phyloP scores from a whole-genome alignment of 208 protist species.

The Leishmania martiniquensis region DNA sequence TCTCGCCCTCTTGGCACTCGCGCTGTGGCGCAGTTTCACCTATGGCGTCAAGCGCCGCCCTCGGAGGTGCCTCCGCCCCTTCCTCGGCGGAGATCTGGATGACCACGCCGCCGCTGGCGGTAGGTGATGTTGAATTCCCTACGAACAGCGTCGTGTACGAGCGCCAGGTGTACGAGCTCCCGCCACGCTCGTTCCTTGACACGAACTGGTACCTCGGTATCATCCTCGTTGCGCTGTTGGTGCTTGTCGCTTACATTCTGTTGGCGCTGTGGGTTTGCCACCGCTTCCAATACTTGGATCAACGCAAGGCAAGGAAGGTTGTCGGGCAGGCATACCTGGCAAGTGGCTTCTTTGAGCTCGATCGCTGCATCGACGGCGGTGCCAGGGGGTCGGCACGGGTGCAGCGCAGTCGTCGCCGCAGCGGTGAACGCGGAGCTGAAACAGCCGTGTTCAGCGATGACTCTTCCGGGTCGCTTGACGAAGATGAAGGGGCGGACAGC shows the following conservation, averaged over 20 bases:
- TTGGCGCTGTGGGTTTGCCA: slow-evolving; percentile 36
- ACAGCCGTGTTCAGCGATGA: neutral
- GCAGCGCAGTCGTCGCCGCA: slow-evolving; percentile 1
- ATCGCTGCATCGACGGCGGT: neutral
- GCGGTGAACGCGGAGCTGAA: neutral
- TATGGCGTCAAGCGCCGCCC: neutral
- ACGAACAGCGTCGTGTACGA: slow-evolving; percentile 21
- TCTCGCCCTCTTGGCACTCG: neutral
- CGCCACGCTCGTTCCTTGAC: slow-evolving; percentile 25
- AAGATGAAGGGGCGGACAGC: neutral
- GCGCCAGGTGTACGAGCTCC: slow-evolving; percentile 8
- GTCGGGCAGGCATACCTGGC: slow-evolving; percentile 32
- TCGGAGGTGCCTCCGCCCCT: neutral
- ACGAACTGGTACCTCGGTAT: slow-evolving; percentile 42
- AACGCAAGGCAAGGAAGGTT: slow-evolving; percentile 38
- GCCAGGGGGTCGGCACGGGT: no score
- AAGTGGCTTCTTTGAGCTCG: slow-evolving; percentile 34
- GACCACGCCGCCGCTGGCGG: neutral
- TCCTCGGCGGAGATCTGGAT: slow-evolving; percentile 12
- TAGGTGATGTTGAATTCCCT: slow-evolving; percentile 10
- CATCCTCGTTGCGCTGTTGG: slow-evolving; percentile 36
- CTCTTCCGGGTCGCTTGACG: neutral
- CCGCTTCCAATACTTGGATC: slow-evolving; percentile 35
- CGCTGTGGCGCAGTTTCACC: neutral
- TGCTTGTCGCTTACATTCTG: slow-evolving; percentile 20